Conservation (phyloP, 2,329 filamentous ascomycete genomes). For the Xylariaceae sp. region DNA sequence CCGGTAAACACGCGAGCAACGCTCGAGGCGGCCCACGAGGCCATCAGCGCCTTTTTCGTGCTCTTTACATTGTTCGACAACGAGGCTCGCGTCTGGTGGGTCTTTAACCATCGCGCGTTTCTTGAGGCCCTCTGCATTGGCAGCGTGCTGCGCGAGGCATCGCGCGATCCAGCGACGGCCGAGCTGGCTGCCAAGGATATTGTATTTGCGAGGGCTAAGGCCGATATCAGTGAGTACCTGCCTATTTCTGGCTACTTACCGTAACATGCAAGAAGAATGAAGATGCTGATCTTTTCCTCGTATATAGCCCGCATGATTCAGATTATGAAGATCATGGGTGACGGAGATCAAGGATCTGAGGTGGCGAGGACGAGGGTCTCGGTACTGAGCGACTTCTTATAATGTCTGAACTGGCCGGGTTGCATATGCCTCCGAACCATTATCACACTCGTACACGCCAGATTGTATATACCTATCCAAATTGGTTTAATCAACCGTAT, state of each 20-base stretch:
- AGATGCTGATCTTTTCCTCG: background rate
- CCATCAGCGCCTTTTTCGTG: conserved; percentile 70
- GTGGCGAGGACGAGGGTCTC: conserved; percentile 56
- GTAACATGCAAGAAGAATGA: background rate
- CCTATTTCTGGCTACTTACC: background rate
- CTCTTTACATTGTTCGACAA: conserved; percentile 63
- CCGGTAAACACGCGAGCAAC: conserved; percentile 64
- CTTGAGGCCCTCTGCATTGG: conserved; percentile 69
- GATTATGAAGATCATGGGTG: conserved; percentile 57
- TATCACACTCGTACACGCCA: too few species aligned
- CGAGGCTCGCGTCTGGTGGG: conserved; percentile 80
- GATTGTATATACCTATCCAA: too few species aligned
- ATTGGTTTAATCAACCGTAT: too few species aligned
- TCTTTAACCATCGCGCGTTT: conserved; percentile 77
- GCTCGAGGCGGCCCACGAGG: conserved; percentile 71
- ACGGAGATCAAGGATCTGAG: conserved; percentile 51
- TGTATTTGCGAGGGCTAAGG: conserved; percentile 54
- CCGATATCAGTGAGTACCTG: conserved; percentile 55
- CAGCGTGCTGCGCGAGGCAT: conserved; percentile 51
- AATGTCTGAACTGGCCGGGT: too few species aligned
- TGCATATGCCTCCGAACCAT: too few species aligned
- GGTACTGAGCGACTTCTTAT: conserved; percentile 52
- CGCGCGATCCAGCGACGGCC: conserved; percentile 39
- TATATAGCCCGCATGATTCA: conserved; percentile 56
- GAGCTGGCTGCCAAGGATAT: conserved; percentile 49